Percentiles rank a stretch among this genome's conserved stretches.
Evolutionary conservation across 768 basidiomycete species (phyloP).

Genomic region (Boletus rubescentipes): DNA sequence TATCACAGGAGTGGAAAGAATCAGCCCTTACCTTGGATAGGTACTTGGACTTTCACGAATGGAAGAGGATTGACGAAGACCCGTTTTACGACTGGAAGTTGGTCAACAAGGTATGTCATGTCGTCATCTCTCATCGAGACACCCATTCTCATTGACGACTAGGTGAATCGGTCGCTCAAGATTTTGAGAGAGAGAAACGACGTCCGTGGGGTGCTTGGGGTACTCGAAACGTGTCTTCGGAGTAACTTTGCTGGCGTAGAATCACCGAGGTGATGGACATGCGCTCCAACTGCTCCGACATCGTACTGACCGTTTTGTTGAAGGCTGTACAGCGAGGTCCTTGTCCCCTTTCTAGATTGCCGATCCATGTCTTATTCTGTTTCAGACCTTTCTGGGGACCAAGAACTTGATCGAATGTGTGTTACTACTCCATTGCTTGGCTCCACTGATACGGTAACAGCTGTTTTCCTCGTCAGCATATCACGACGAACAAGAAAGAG

Average conservation of each 20-base stretch:
- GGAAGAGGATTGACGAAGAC: conserved; percentile 89
- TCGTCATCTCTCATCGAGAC: neutral
- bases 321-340: conserved; percentile 86
- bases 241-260: conserved; percentile 94
- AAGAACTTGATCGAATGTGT: conserved; percentile 86
- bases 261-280: conserved; percentile 58
- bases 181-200: conserved; percentile 75
- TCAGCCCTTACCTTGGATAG: conserved; percentile 77
- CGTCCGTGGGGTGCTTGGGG: conserved; percentile 81
- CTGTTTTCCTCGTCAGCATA: conserved; percentile 54
- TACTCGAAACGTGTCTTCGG: conserved; percentile 87
- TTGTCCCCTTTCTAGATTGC: conserved; percentile 5
- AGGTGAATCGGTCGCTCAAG: conserved; percentile 75
- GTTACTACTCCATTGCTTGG: conserved; percentile 14
- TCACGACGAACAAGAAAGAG: conserved; percentile 71
- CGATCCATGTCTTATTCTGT: conserved; percentile 11
- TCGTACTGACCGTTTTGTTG: conserved; percentile 7
- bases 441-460: neutral
- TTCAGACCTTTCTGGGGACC: conserved; percentile 86
- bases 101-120: conserved; percentile 62
- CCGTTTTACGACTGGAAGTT: conserved; percentile 90
- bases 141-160: neutral
- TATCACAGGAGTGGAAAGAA: conserved; percentile 77
- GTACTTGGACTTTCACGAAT: conserved; percentile 81
- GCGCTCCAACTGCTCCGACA: neutral